Evolutionary conservation across 805 yeast genomes (phyloP).

Genomic region (Grigorovia yakushimaensis): DNA sequence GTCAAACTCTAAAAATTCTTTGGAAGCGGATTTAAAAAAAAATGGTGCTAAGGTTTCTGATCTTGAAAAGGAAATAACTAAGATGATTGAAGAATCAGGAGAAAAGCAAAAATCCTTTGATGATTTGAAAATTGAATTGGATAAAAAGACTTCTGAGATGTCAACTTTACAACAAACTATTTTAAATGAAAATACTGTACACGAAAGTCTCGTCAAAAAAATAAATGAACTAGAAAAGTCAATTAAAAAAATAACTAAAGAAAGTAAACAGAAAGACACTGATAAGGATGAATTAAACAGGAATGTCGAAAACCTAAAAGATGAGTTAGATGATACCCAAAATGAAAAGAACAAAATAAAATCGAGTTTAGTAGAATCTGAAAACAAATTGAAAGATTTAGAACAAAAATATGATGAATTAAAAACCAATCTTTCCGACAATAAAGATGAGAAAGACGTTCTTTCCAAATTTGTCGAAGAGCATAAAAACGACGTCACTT

Average conservation of each 20-base stretch:
- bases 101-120: background rate
- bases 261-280: background rate
- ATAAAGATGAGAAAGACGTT: background rate
- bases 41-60: background rate
- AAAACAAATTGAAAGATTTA: background rate
- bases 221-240: background rate
- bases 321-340: background rate
- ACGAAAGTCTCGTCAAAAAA: background rate
- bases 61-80: background rate
- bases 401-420: background rate
- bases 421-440: background rate
- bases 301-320: background rate
- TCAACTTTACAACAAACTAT: background rate
- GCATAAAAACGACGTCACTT: background rate
- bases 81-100: background rate
- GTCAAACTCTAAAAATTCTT: background rate
- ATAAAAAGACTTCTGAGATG: background rate
- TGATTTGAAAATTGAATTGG: background rate
- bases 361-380: background rate
- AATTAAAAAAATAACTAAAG: background rate
- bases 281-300: background rate
- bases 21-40: background rate
- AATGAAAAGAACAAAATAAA: background rate
- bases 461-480: background rate
- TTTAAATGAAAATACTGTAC: background rate